phyloP scores from a whole-genome alignment of 495 filamentous ascomycete species.

The Echria macrotheca region DNA sequence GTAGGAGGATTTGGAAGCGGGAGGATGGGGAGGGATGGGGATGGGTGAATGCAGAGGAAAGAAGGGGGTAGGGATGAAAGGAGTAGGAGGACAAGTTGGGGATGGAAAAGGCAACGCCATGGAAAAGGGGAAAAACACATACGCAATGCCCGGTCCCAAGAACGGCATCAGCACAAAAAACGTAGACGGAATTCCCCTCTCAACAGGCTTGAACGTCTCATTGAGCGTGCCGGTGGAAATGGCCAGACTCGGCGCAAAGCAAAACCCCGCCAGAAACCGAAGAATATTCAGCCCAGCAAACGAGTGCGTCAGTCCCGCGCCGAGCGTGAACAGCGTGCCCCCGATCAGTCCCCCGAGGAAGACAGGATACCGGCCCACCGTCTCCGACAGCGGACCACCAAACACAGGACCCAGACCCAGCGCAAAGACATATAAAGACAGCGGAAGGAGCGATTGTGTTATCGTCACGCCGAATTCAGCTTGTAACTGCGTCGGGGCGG shows the following conservation, averaged over 20 bases:
- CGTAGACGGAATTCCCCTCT: slow-evolving; percentile 39
- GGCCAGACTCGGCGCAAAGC: slow-evolving; percentile 49
- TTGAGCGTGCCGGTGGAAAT: slow-evolving; percentile 51
- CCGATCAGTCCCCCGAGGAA: slow-evolving; percentile 48
- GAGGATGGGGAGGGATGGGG: not conserved
- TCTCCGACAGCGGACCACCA: slow-evolving; percentile 56
- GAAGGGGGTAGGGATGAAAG: no score
- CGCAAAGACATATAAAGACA: slow-evolving; percentile 53
- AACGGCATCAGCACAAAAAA: slow-evolving; percentile 54
- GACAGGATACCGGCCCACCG: slow-evolving; percentile 46
- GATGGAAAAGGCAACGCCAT: not conserved
- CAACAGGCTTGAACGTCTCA: slow-evolving; percentile 44
- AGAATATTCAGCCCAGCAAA: slow-evolving; percentile 52
- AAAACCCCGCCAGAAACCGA: slow-evolving; percentile 58
- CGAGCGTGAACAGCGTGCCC: slow-evolving; percentile 56
- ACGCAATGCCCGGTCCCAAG: slow-evolving; percentile 48
- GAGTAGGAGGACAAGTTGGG: not conserved
- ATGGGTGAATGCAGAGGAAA: not conserved
- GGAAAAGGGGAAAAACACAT: no score
- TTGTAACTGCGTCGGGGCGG: slow-evolving; percentile 39
- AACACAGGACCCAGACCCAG: slow-evolving; percentile 56
- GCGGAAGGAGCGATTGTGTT: slow-evolving; percentile 49
- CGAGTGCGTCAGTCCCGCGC: slow-evolving; percentile 51
- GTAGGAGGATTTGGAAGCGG: not conserved
- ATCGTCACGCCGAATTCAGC: slow-evolving; percentile 42